phyloP scores from a whole-genome alignment of 179 eudicot genomes.

The Corrigiola litoralis region DNA sequence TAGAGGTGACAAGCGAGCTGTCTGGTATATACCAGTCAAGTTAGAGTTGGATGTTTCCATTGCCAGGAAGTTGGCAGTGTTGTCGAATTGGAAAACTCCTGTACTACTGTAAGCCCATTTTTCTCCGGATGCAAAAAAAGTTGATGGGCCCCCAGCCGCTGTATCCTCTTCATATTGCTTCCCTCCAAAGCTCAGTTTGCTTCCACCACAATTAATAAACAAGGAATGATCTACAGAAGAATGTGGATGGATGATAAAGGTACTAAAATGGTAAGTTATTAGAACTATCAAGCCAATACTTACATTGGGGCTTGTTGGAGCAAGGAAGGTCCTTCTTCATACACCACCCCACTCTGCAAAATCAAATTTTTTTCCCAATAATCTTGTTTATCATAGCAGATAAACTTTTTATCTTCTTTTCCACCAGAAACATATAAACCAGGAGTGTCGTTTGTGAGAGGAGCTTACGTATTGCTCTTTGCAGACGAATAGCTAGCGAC shows the following conservation, averaged over 20 bases:
- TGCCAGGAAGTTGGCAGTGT: slow-evolving; percentile 29
- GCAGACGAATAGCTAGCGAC: too few relatives aligned
- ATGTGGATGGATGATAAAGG: neutral
- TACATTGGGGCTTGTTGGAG: too few relatives aligned
- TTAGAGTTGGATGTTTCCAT: slow-evolving; percentile 30
- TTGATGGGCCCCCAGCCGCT: slow-evolving; percentile 44
- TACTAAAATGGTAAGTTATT: too few relatives aligned
- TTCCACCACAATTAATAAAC: slow-evolving; percentile 84
- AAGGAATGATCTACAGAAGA: slow-evolving; percentile 52
- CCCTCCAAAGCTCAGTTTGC: slow-evolving; percentile 27
- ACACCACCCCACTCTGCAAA: too few relatives aligned
- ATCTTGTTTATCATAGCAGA: too few relatives aligned
- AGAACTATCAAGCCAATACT: too few relatives aligned
- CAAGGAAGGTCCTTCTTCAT: too few relatives aligned
- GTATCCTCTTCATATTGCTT: slow-evolving; percentile 57
- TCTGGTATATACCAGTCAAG: slow-evolving; percentile 42
- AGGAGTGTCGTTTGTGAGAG: too few relatives aligned
- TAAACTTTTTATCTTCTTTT: too few relatives aligned
- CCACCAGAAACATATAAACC: too few relatives aligned
- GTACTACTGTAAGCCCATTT: slow-evolving; percentile 84
- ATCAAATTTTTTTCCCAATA: too few relatives aligned
- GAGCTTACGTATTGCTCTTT: too few relatives aligned
- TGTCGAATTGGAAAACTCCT: slow-evolving; percentile 44
- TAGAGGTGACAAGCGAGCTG: slow-evolving; percentile 73
- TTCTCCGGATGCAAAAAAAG: slow-evolving; percentile 31